A percentile compares a stretch with the other conserved stretches of the same genome.
These are phyloP conservation scores for Cucurbita maxima DNA, from an alignment of 306 rosid genomes.

Conservation along the genomic window DNA sequence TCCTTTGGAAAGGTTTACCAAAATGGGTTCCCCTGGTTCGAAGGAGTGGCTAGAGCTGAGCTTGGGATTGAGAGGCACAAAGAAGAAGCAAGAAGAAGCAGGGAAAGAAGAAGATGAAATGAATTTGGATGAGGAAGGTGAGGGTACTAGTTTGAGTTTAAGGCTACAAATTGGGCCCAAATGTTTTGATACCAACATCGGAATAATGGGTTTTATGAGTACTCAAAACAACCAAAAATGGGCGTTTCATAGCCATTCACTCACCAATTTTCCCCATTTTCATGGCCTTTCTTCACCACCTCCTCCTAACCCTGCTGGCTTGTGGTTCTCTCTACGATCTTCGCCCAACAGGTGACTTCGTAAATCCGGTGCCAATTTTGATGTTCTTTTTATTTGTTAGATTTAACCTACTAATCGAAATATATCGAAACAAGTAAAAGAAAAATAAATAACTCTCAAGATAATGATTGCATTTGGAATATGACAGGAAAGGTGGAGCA, in stretches of 20 bases:
- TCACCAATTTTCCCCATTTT: not conserved
- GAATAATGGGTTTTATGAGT: not conserved
- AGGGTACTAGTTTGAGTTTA: not conserved
- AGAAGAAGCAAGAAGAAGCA: too few species aligned
- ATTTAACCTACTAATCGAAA: too few species aligned
- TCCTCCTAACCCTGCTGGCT: slow-evolving; percentile 30
- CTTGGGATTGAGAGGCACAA: not conserved
- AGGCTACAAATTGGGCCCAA: not conserved
- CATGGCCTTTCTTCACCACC: not conserved
- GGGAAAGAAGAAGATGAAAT: not conserved
- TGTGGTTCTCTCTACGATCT: slow-evolving; percentile 48
- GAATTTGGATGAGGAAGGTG: not conserved
- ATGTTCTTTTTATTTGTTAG: not conserved
- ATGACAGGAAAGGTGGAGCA: slow-evolving; percentile 24
- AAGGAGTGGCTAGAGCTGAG: not conserved
- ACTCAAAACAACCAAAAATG: not conserved
- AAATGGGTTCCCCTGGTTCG: not conserved
- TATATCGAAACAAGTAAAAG: too few species aligned
- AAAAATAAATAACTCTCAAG: too few species aligned
- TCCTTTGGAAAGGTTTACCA: not conserved
- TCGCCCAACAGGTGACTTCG: slow-evolving; percentile 33
- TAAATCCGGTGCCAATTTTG: not conserved
- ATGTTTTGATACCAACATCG: not conserved
- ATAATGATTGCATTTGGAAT: not conserved
- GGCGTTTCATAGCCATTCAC: not conserved